These are phyloP conservation scores for Xylaria sp. DNA, from an alignment of 2,329 filamentous ascomycete species.

Conservation along the genomic window DNA sequence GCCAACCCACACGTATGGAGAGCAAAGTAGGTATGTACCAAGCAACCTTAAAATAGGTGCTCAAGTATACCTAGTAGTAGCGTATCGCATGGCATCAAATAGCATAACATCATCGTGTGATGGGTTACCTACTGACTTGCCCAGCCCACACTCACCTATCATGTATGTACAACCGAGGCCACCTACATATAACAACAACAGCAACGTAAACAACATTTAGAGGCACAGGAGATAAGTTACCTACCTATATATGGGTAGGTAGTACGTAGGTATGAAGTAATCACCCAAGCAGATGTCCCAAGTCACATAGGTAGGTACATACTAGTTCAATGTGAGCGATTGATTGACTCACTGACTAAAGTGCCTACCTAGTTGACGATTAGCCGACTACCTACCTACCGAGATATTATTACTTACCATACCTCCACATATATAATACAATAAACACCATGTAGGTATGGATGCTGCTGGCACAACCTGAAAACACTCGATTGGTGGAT, in stretches of 20 bases:
- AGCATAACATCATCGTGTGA: too few relatives aligned
- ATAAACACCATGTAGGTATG: background rate
- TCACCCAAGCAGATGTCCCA: background rate
- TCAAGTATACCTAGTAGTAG: background rate
- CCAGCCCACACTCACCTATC: background rate
- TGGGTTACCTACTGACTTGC: too few relatives aligned
- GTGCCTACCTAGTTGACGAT: too few relatives aligned
- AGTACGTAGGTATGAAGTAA: background rate
- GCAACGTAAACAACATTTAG: too few relatives aligned
- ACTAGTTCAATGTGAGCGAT: background rate
- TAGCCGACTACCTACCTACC: too few relatives aligned
- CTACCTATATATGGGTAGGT: too few relatives aligned
- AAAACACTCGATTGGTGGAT: background rate
- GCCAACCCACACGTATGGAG: too few relatives aligned
- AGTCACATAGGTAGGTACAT: background rate
- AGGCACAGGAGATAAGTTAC: too few relatives aligned
- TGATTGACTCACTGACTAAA: too few relatives aligned
- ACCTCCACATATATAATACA: too few relatives aligned
- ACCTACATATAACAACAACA: background rate
- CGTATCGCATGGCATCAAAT: too few relatives aligned
- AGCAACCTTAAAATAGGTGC: constrained; percentile 3
- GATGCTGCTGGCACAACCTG: background rate
- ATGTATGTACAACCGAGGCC: background rate
- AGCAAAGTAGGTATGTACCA: background rate
- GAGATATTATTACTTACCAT: too few relatives aligned